Percentiles rank a stretch among this genome's conserved stretches.
phyloP scores from a whole-genome alignment of 2,329 filamentous ascomycete species.

The Trichoderma koningiopsis region DNA sequence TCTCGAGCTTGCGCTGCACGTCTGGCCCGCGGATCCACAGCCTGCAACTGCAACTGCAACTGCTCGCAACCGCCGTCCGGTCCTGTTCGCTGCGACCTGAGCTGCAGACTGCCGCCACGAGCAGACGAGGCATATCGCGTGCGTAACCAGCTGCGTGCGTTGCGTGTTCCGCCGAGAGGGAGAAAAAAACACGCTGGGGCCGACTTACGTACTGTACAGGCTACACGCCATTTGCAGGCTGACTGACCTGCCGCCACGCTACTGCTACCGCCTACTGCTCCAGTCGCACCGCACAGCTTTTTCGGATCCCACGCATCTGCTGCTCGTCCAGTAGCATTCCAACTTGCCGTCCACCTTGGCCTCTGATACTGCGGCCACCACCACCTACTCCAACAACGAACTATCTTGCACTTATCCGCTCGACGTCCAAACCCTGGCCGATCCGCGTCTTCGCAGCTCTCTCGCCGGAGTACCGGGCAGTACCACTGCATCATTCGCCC shows the following conservation, averaged over 20 bases:
- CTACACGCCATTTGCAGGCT: neutral
- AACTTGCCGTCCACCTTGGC: neutral
- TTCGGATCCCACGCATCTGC: neutral
- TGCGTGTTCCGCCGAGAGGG: neutral
- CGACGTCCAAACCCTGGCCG: conserved; percentile 10
- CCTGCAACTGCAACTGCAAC: neutral
- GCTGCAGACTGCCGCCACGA: conserved; percentile 8
- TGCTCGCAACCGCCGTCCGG: neutral
- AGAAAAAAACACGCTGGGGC: neutral
- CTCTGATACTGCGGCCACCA: neutral
- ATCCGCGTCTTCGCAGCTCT: conserved; percentile 6
- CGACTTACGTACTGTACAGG: neutral
- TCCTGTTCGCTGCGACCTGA: neutral
- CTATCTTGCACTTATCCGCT: neutral
- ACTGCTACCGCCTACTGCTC: neutral
- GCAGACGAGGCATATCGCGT: neutral
- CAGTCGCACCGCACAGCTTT: neutral
- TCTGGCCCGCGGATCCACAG: conserved; percentile 6
- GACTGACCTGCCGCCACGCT: neutral
- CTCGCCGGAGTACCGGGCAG: conserved; percentile 19
- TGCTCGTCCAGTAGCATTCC: neutral
- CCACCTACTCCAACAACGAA: neutral
- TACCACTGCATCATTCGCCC: conserved; percentile 20
- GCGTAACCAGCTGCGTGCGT: neutral
- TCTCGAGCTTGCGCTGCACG: conserved; percentile 27